Evolutionary conservation across 495 filamentous ascomycete genomes (phyloP), one percentile per base, ranked within the genome.

Genomic region (Rostrohypoxylon terebratum): DNA sequence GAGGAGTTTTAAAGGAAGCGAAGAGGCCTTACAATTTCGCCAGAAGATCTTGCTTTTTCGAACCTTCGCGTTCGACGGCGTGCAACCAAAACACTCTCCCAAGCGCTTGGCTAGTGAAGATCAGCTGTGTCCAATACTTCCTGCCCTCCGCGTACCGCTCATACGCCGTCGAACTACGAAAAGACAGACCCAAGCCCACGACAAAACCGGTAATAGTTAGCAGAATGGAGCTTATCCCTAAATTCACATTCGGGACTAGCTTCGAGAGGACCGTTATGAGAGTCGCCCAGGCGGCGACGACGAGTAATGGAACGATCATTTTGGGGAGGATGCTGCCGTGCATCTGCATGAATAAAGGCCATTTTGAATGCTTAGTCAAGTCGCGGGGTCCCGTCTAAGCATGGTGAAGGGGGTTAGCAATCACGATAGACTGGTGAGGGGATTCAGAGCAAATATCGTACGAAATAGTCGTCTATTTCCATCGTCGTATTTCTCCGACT

Each of bases 141-240:
- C 92, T 85, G 18, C 91, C 92, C 63, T 97, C 91, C 42, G 86
- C 86, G 78, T 91, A 92, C 75, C 92, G 90, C 78, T 96, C 93
- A 75, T 97, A 97, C 5, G 93, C 93, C 14, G 92, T 94, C 0
- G 92, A 92, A 70, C 88, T 92, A 55, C 93, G 90, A 82, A 97
- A 96, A 21, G 91, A 93, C 69, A 97, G 82, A 0, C 91, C 87
- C 75, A 96, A 79, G 84, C 90, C 92, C 73, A 97, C 92, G 68
- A 96, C 92, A 84, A 97, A 96, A 90, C 93, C 93, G 28, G 93
- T 88, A 10, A 96, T 90, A 13, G 93, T 96, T 36, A 97, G 86
- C 8, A 97, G 84, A 60, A 94, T 85, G 21, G 85, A 88, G 68
- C 87, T 85, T 25, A 96, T 89, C 20, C 86, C 86, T 2, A 92